Percentiles rank a stretch among this genome's conserved stretches.
These are phyloP conservation scores for Phragmites australis DNA, from an alignment of 176 grass and related monocot genomes.

Conservation along the genomic window DNA sequence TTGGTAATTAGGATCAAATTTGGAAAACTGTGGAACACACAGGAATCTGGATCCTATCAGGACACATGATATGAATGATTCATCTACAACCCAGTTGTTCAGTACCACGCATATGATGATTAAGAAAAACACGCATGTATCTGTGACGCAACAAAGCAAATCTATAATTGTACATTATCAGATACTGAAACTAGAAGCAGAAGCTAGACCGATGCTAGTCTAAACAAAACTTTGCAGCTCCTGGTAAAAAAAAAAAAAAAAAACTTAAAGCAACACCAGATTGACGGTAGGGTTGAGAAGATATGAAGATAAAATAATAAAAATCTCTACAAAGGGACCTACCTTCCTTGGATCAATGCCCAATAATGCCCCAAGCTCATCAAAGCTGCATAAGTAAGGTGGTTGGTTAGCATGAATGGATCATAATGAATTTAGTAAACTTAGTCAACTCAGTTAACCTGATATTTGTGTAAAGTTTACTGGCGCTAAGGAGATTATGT, in stretches of 20 bases:
- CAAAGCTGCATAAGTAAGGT: constrained; percentile 65
- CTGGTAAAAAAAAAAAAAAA: background rate
- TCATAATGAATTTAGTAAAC: constrained; percentile 22
- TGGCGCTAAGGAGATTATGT: constrained; percentile 96
- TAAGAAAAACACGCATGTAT: background rate
- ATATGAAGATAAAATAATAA: background rate
- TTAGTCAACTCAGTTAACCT: constrained; percentile 48
- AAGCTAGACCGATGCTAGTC: background rate
- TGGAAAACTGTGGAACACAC: background rate
- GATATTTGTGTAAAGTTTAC: constrained; percentile 97
- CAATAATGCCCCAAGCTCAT: constrained; percentile 90
- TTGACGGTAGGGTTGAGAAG: background rate
- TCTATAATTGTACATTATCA: background rate
- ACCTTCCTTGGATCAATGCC: constrained; percentile 97
- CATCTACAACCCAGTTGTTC: background rate
- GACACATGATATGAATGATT: background rate
- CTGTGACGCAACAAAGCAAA: background rate
- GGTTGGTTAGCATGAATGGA: constrained; percentile 30
- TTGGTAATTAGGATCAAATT: background rate
- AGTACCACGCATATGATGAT: background rate
- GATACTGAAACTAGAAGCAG: background rate
- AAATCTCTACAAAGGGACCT: constrained; percentile 1
- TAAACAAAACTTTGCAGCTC: background rate
- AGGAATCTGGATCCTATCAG: background rate
- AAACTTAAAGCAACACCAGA: background rate